phyloP scores from a whole-genome alignment of 768 basidiomycete species.

The Asterophora parasitica region DNA sequence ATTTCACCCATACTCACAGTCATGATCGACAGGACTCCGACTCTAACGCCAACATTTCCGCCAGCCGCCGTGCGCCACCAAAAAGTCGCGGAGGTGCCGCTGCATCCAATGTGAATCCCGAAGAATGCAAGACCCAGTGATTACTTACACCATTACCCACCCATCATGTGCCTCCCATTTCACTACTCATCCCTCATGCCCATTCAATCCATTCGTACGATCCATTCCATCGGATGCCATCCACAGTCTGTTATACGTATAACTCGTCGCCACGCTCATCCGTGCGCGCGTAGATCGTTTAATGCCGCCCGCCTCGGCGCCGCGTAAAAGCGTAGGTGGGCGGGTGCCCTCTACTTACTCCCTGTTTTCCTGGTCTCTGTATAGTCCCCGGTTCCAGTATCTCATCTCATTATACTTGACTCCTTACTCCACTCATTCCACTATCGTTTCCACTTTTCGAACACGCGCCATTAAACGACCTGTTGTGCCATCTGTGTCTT shows the following conservation, averaged over 20 bases:
- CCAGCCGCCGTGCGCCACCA: constrained; percentile 52
- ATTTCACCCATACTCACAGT: constrained; percentile 6
- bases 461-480: too few species aligned
- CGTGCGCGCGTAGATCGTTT: not conserved
- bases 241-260: constrained; percentile 1
- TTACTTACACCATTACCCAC: not conserved
- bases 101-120: constrained; percentile 57
- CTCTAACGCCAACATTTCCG: constrained; percentile 61
- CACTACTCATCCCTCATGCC: not conserved
- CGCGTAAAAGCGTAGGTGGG: not conserved
- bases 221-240: not conserved
- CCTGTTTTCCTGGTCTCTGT: too few species aligned
- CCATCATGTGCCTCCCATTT: too few species aligned
- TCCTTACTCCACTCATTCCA: too few species aligned
- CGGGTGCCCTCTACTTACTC: not conserved
- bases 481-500: too few species aligned
- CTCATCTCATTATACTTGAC: too few species aligned
- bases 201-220: not conserved
- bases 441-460: too few species aligned
- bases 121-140: constrained; percentile 92
- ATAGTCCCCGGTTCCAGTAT: too few species aligned
- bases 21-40: constrained; percentile 52
- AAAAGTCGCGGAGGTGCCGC: constrained; percentile 49
- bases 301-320: not conserved
- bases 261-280: constrained; percentile 2